These are phyloP conservation scores for Calocybe gangraenosa DNA, from an alignment of 768 basidiomycete species.

Conservation along the genomic window DNA sequence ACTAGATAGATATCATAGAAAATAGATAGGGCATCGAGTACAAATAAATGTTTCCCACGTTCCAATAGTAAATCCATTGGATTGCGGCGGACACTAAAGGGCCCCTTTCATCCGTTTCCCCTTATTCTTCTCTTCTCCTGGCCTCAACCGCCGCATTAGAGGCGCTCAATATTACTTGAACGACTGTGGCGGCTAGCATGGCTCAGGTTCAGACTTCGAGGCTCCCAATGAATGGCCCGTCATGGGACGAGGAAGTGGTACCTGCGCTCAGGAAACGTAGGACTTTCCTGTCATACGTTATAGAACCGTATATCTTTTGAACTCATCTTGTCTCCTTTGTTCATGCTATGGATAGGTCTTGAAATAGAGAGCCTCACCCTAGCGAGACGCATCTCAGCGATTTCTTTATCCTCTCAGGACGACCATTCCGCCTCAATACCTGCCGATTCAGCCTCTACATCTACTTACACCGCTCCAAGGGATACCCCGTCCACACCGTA, in stretches of 20 bases:
- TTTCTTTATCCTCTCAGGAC: constrained; percentile 58
- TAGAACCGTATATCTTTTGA: constrained; percentile 6
- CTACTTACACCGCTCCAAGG: constrained; percentile 1
- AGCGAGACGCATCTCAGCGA: constrained; percentile 70
- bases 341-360: constrained; percentile 46
- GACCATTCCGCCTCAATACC: constrained; percentile 26
- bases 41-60: too few species aligned
- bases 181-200: constrained; percentile 22
- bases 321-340: constrained; percentile 9
- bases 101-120: constrained; percentile 9
- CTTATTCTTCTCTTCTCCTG: constrained; percentile 1
- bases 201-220: constrained; percentile 40
- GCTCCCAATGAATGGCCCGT: constrained; percentile 36
- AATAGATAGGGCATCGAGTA: too few species aligned
- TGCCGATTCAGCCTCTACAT: constrained; percentile 8
- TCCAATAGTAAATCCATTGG: too few species aligned
- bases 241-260: constrained; percentile 83
- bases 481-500: constrained; percentile 15
- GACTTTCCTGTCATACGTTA: constrained; percentile 19
- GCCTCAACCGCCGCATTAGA: constrained; percentile 4
- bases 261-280: constrained; percentile 76
- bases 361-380: constrained; percentile 79
- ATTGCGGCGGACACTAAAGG: too few species aligned
- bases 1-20: too few species aligned
- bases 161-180: constrained; percentile 3